These are phyloP conservation scores for Quaeritorhiza haematococci DNA, from an alignment of 371 early-diverging fungal species.

Conservation along the genomic window DNA sequence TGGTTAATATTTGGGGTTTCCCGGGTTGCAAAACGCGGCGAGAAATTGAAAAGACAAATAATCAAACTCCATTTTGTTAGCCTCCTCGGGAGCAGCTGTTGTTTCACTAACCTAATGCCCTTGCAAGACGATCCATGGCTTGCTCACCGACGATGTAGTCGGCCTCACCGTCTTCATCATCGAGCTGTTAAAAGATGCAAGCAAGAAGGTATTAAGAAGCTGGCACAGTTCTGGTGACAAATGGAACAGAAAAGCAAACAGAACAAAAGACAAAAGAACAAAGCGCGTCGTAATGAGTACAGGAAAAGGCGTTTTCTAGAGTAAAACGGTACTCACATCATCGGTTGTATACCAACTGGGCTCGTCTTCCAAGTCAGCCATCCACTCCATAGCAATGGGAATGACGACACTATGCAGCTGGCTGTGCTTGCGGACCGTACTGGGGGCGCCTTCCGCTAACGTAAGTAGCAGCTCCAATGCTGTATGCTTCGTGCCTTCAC, in stretches of 20 bases:
- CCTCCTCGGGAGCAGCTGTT: neutral
- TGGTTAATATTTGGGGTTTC: neutral
- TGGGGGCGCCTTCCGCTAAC: constrained; percentile 79
- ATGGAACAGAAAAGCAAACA: constrained; percentile 3
- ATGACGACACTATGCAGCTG: constrained; percentile 56
- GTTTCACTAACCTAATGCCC: constrained; percentile 52
- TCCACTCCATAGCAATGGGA: constrained; percentile 87
- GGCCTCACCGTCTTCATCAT: constrained; percentile 84
- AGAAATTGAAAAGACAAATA: neutral
- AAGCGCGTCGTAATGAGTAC: too few species aligned
- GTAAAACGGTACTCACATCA: constrained; percentile 62
- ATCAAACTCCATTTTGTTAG: neutral
- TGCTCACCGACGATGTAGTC: constrained; percentile 87
- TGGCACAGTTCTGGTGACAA: constrained; percentile 4
- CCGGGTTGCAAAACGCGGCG: neutral
- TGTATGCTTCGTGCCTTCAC: constrained; percentile 65
- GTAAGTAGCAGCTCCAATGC: constrained; percentile 87
- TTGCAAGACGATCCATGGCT: constrained; percentile 90
- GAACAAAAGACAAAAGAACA: too few species aligned
- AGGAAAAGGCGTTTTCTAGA: too few species aligned
- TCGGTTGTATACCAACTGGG: constrained; percentile 81
- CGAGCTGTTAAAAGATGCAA: constrained; percentile 56
- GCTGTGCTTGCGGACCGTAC: constrained; percentile 76
- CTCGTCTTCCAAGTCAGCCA: constrained; percentile 79
- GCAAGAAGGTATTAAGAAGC: too few species aligned